Base-by-base conservation (phyloP, 164 flowering plant species). In the Malania oleifera region DNA sequence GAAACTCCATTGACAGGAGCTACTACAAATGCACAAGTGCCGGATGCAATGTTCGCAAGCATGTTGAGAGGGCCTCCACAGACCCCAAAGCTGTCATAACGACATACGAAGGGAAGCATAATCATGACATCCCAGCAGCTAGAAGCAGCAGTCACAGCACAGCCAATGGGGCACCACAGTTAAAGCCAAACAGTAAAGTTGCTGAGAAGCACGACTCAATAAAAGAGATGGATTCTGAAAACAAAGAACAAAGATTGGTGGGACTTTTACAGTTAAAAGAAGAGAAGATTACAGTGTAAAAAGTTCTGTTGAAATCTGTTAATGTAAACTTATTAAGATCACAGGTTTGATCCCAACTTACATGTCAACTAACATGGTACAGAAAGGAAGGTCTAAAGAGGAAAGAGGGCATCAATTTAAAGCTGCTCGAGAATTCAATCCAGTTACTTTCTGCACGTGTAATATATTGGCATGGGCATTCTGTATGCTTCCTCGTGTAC, bases 41-140 rank as follows among this genome's bases (percentile, higher is more conserved):
- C 1, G 93, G 96, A 24, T 89, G 98, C 71, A 85, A 78, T 67
- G 96, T 92, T 35, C 91, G 96, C 1, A 92, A 89, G 68, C 98
- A 92, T 67, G 96, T 89, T 6, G 98, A 92, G 72, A 82, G 98
- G 70, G 87, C 96, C 57, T 72, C 96, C 52, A 66, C 84, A 4
- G 98, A 92, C 44, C 72, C 84, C 23, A 86, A 84, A 70, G 85
- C 91, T 18, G 96, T 92, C 17, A 76, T 92, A 57, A 89, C 98
- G 3, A 86, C 98, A 38, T 89, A 92, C 52, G 98, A 92, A 62
- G 98, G 98, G 25, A 92, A 92, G 63, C 98, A 92, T 64, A 86
- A 84, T 58, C 98, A 92, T 41, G 88, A 82, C 44, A 77, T 86
- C 38, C 98, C 98, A 0, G 70, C 77, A n/a, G 81, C 82, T 22